Conservation (phyloP, 352 stramenopile genomes). For the Phytophthora fragariae region DNA sequence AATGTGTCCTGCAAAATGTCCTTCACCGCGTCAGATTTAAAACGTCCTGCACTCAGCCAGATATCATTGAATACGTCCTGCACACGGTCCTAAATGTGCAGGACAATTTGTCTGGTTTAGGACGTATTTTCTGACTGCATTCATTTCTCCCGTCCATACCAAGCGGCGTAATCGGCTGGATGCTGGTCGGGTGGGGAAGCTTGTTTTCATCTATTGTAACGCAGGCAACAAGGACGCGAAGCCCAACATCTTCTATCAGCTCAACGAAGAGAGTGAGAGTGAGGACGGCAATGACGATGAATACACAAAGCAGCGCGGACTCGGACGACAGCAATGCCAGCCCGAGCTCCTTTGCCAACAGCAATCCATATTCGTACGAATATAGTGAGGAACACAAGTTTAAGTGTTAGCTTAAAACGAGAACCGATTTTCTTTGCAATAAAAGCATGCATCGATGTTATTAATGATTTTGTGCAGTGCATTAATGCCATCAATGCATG, state of each 20-base stretch:
- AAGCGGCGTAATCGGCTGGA: conserved; percentile 18
- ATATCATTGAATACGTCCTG: neutral
- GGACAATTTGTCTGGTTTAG: conserved; percentile 13
- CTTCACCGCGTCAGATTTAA: neutral
- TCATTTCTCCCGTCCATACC: neutral
- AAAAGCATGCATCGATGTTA: conserved; percentile 14
- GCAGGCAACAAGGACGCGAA: conserved; percentile 11
- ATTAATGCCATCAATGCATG: conserved; percentile 18
- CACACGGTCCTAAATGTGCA: conserved; percentile 8
- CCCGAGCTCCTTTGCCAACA: neutral
- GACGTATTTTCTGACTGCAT: conserved; percentile 12
- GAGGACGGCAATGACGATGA: conserved; percentile 6
- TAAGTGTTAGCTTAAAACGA: conserved; percentile 9
- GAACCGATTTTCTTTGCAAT: neutral
- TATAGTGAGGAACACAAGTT: conserved; percentile 1
- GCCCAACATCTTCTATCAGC: conserved; percentile 12
- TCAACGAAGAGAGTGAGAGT: conserved; percentile 6
- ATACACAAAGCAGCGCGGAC: neutral
- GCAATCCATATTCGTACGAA: conserved; percentile 10
- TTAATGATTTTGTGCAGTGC: conserved; percentile 12
- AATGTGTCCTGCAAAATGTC: too few species aligned
- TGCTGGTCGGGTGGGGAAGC: neutral
- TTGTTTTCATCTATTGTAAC: conserved; percentile 19
- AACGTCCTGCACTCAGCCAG: neutral
- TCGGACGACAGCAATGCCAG: conserved; percentile 2